Conservation (phyloP, 768 basidiomycete genomes). For the Termitomyces sp. region DNA sequence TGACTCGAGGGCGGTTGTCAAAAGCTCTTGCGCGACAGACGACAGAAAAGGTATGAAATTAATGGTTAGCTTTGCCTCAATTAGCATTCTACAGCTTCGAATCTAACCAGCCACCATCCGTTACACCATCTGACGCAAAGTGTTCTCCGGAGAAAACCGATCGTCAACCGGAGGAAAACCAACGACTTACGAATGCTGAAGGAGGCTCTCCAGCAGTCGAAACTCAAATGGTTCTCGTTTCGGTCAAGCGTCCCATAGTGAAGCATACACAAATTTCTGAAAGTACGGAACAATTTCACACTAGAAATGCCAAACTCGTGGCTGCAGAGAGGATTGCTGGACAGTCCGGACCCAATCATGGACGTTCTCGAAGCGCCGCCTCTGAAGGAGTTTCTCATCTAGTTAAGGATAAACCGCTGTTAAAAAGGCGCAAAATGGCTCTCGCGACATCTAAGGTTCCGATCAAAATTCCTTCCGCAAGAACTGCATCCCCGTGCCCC, state of each 20-base stretch:
- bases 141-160: background rate
- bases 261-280: background rate
- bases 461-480: background rate
- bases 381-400: background rate
- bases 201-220: background rate
- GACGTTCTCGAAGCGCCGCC: background rate
- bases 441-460: background rate
- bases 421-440: background rate
- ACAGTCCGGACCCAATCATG: background rate
- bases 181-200: background rate
- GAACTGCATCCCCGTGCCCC: conserved; percentile 18
- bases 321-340: conserved; percentile 13
- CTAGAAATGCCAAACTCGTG: conserved; percentile 13
- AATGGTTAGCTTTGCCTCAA: background rate
- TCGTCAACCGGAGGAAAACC: background rate
- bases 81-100: background rate
- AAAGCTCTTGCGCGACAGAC: conserved; percentile 17
- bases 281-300: background rate
- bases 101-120: background rate
- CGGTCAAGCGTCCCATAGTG: background rate
- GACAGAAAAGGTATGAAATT: conserved; percentile 4
- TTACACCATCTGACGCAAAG: background rate
- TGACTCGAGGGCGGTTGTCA: conserved; percentile 38
- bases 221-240: background rate
- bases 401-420: background rate